These are phyloP conservation scores for Plasmodium relictum DNA, from an alignment of 169 alveolate genomes.

Conservation along the genomic window DNA sequence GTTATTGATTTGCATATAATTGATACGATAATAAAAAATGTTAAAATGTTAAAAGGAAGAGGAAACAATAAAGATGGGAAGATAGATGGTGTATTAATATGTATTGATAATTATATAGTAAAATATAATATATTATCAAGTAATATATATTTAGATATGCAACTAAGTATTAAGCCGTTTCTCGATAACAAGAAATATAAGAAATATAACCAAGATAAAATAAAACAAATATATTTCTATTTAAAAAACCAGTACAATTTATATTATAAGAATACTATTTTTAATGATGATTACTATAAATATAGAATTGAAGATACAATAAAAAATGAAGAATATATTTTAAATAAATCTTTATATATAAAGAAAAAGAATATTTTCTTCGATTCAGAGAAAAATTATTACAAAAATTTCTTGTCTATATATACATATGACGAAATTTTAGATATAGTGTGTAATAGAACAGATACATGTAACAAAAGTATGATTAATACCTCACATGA, in stretches of 20 bases:
- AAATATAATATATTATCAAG: constrained; percentile 56
- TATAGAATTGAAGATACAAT: neutral
- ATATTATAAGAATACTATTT: constrained; percentile 40
- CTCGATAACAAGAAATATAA: neutral
- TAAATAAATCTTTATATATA: neutral
- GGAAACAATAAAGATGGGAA: neutral
- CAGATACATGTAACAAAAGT: neutral
- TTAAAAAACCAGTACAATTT: constrained; percentile 11
- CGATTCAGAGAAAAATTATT: constrained; percentile 55
- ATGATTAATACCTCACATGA: constrained; percentile 23
- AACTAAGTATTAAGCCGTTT: constrained; percentile 19
- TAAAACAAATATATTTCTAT: constrained; percentile 4
- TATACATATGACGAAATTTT: constrained; percentile 64
- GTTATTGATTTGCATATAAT: constrained; percentile 33
- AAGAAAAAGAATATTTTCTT: constrained; percentile 61
- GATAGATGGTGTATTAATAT: constrained; percentile 17
- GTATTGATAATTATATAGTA: constrained; percentile 57
- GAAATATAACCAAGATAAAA: neutral
- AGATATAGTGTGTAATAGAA: constrained; percentile 25
- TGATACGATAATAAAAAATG: constrained; percentile 55
- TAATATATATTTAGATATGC: constrained; percentile 58
- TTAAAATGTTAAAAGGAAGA: constrained; percentile 9
- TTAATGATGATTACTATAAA: constrained; percentile 32
- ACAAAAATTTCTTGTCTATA: constrained; percentile 41
- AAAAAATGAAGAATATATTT: neutral